Base-by-base conservation (phyloP, 306 rosid species). In the Parietaria judaica region DNA sequence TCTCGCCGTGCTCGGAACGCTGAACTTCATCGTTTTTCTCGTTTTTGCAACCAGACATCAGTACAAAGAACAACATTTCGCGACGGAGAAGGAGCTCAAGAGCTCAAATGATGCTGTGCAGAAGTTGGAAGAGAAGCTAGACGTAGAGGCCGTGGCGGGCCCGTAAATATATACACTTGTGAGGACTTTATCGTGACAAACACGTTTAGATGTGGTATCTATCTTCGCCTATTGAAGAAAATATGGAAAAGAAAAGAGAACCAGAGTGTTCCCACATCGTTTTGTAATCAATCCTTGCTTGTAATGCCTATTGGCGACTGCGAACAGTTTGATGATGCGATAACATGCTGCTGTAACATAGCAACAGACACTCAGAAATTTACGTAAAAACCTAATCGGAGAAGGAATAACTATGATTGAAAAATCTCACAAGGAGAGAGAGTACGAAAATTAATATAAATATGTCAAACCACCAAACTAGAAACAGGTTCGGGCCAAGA, bases 41-140 rank as follows among this genome's bases (percentile, higher is more conserved):
- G 68, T 79, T 63, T 70, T 92, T 34, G 85, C 97, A 48, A 78
- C 3, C 63, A 79, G 78, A 68, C 97, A 92, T 76, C 88, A 92
- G 61, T 88, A 92, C 69, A 92, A 81, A 79, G 70, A 9, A 48
- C 84, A 80, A 58, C 80, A 68, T 58, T 66, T 37, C 57, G 48
- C 52, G 8, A 74, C 36, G 31, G 79, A 86, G 52, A 77, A 74
- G 69, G 94, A 86, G 76, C 80, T 70, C 37, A 75, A 70, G 75
- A 47, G 12, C 73, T 60, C 77, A 48, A 77, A 78, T 64, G 81
- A 68, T 61, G 58, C 37, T 17, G 36, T 48, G 9, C 79, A 84
- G 14, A 75, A 70, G 63, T 64, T 73, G 64, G 72, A 69, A 43
- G 78, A 76, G 48, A 64, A 56, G 36, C 55, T 37, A 12, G 63